phyloP scores from a whole-genome alignment of 768 basidiomycete species.

The Zangia roseola region DNA sequence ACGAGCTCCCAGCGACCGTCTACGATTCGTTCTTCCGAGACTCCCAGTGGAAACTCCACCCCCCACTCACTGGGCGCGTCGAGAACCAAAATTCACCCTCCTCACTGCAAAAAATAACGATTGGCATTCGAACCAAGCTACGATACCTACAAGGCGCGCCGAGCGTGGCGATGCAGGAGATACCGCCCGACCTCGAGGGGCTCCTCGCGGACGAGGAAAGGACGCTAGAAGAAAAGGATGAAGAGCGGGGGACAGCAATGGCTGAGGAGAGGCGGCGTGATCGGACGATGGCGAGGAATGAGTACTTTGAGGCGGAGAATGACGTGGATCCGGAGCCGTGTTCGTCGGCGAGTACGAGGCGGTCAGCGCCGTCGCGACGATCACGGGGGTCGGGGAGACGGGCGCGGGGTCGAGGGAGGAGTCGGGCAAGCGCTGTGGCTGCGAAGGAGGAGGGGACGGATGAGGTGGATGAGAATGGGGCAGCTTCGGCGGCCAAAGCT shows the following conservation, averaged over 20 bases:
- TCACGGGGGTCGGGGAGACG: conserved; percentile 27
- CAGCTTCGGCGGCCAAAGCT: conserved; percentile 24
- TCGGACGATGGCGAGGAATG: conserved; percentile 54
- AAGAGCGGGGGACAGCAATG: conserved; percentile 56
- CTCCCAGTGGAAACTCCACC: conserved; percentile 89
- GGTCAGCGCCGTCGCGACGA: conserved; percentile 14
- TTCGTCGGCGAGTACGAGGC: conserved; percentile 25
- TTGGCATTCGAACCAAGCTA: conserved; percentile 81
- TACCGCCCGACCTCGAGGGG: conserved; percentile 86
- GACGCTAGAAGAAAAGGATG: conserved; percentile 65
- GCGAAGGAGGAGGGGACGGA: conserved; percentile 38
- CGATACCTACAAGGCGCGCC: conserved; percentile 94
- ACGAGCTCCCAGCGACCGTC: conserved; percentile 83
- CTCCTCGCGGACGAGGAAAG: conserved; percentile 72
- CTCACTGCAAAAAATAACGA: conserved; percentile 83
- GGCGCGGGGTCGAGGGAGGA: conserved; percentile 31
- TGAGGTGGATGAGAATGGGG: conserved; percentile 34
- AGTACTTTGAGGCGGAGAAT: conserved; percentile 71
- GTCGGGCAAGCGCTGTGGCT: conserved; percentile 30
- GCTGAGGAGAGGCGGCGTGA: conserved; percentile 56
- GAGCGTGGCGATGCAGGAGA: conserved; percentile 95
- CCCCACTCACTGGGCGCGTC: conserved; percentile 86
- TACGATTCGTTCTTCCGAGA: conserved; percentile 95
- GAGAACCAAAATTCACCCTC: conserved; percentile 89
- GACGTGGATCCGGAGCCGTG: conserved; percentile 57